Conservation (phyloP, 1,284 basidiomycete genomes). For the Athelia sp. region DNA sequence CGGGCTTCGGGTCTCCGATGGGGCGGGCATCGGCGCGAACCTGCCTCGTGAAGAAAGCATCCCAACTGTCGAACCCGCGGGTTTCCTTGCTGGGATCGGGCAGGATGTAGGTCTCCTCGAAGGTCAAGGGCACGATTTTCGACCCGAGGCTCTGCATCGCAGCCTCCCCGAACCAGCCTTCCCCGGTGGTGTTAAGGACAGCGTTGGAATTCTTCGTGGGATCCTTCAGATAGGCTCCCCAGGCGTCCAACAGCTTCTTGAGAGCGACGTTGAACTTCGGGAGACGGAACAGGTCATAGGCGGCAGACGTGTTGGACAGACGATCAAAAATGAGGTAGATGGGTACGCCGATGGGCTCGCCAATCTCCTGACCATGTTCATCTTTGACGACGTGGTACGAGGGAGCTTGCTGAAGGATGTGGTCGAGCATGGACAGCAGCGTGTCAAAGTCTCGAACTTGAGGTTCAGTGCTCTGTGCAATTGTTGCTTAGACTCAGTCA, state of each 20-base stretch:
- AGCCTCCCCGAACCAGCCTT: slow-evolving; percentile 41
- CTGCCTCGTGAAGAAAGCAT: slow-evolving; percentile 47
- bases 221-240: slow-evolving; percentile 42
- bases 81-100: slow-evolving; percentile 28
- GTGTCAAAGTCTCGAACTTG: slow-evolving; percentile 9
- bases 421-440: slow-evolving; percentile 10
- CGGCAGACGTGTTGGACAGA: slow-evolving; percentile 18
- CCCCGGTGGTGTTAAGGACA: slow-evolving; percentile 28
- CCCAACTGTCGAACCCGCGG: slow-evolving; percentile 46
- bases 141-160: slow-evolving; percentile 23
- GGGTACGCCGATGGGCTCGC: slow-evolving; percentile 17
- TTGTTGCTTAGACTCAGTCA: too few species aligned
- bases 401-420: slow-evolving; percentile 9
- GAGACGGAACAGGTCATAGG: slow-evolving; percentile 15
- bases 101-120: slow-evolving; percentile 30
- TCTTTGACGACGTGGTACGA: slow-evolving; percentile 9
- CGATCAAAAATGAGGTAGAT: slow-evolving; percentile 16
- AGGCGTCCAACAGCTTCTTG: slow-evolving; percentile 38
- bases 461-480: too few species aligned
- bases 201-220: slow-evolving; percentile 27
- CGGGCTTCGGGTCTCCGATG: too few species aligned
- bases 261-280: slow-evolving; percentile 17
- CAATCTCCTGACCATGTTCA: slow-evolving; percentile 10
- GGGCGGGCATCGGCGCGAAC: too few species aligned
- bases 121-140: slow-evolving; percentile 3